Evolutionary conservation across 140 eudicot genomes (phyloP).

Genomic region (Stevia rebaudiana): DNA sequence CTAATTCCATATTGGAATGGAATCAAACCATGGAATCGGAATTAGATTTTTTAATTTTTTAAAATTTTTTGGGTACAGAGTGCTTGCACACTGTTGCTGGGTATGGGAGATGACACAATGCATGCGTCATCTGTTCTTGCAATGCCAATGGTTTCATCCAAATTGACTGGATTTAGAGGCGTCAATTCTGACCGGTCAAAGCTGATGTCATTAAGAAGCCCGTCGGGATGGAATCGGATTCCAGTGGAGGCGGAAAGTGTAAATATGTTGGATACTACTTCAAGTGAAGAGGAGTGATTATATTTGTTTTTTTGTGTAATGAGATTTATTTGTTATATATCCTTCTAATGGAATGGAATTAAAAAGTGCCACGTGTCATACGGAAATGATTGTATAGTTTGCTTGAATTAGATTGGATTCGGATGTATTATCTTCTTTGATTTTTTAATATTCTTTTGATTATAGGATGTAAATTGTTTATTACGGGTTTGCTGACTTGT

Average conservation of each 20-base stretch:
- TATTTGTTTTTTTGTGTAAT: no score
- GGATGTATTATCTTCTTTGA: slow-evolving; percentile 25
- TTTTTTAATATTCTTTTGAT: slow-evolving; percentile 26
- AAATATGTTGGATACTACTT: slow-evolving; percentile 44
- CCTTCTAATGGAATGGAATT: background rate
- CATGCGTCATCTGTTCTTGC: slow-evolving; percentile 77
- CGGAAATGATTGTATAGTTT: slow-evolving; percentile 18
- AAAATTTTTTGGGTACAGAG: slow-evolving; percentile 41
- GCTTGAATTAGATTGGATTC: slow-evolving; percentile 21
- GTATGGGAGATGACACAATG: slow-evolving; percentile 76
- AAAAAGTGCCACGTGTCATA: slow-evolving; percentile 11
- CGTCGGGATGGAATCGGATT: slow-evolving; percentile 57
- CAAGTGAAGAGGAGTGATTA: slow-evolving; percentile 34
- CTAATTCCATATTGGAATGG: slow-evolving; percentile 17
- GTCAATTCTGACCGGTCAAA: slow-evolving; percentile 43
- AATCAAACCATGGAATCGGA: slow-evolving; percentile 18
- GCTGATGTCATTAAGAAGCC: slow-evolving; percentile 46
- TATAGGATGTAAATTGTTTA: slow-evolving; percentile 8
- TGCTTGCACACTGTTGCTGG: slow-evolving; percentile 59
- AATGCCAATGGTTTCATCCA: slow-evolving; percentile 86
- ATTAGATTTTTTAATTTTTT: background rate
- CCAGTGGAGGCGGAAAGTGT: slow-evolving; percentile 49
- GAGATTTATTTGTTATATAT: background rate
- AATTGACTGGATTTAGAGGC: slow-evolving; percentile 80
- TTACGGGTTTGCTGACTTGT: background rate